These are phyloP conservation scores for Pleurotus pulmonarius DNA, from an alignment of 768 basidiomycete genomes.

Conservation along the genomic window DNA sequence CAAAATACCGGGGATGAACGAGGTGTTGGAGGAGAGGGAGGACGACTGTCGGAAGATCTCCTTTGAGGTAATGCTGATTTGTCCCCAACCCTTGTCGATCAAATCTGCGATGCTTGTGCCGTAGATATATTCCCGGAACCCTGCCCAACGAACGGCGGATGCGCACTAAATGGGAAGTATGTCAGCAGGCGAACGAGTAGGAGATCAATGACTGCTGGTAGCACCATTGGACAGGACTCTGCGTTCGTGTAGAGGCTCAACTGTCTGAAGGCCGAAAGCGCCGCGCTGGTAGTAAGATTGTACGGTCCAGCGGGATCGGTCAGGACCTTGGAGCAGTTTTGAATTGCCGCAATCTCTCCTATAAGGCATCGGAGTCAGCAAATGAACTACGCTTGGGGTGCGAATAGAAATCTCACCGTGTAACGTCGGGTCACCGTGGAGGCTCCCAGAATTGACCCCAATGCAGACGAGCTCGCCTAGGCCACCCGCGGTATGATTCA, in stretches of 20 bases:
- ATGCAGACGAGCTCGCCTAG: slow-evolving; percentile 14
- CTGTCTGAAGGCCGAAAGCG: slow-evolving; percentile 11
- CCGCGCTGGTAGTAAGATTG: slow-evolving; percentile 12
- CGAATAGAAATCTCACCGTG: slow-evolving; percentile 9
- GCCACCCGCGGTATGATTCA: slow-evolving; percentile 12
- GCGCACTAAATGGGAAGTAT: slow-evolving; percentile 9
- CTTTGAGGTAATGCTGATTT: slow-evolving; percentile 12
- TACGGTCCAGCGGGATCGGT: slow-evolving; percentile 13
- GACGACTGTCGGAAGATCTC: slow-evolving; percentile 14
- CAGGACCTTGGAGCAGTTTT: slow-evolving; percentile 13
- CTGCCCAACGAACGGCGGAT: slow-evolving; percentile 16
- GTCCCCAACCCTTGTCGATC: slow-evolving; percentile 13
- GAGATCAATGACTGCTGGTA: neutral
- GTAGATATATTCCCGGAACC: slow-evolving; percentile 16
- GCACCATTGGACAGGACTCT: slow-evolving; percentile 16
- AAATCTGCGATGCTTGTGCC: slow-evolving; percentile 15
- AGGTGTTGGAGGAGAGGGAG: slow-evolving; percentile 9
- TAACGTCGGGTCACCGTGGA: slow-evolving; percentile 12
- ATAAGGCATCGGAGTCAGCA: neutral
- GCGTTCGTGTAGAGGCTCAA: slow-evolving; percentile 11
- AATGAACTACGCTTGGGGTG: neutral
- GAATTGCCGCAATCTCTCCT: slow-evolving; percentile 17
- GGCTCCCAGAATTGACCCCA: slow-evolving; percentile 7
- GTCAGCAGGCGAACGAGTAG: too few species aligned
- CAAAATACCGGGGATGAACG: slow-evolving; percentile 14